Conservation (phyloP, 805 yeast species). For the Yarrowia keelungensis region DNA sequence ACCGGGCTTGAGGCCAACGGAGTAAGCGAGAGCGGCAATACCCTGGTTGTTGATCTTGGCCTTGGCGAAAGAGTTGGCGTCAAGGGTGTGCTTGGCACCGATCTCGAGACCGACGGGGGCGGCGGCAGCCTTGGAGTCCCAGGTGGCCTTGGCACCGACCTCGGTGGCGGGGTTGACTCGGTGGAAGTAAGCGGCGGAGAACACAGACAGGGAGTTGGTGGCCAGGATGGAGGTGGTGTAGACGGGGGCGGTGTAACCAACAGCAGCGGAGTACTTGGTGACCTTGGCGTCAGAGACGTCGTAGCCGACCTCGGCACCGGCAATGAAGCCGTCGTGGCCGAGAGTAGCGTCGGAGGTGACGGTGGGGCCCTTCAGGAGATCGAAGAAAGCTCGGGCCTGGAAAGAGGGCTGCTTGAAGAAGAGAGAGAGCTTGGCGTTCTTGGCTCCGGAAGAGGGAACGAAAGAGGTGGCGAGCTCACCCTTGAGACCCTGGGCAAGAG, state of each 20-base stretch:
- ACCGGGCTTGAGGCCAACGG: conserved; percentile 94
- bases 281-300: conserved; percentile 92
- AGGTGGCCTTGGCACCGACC: conserved; percentile 97
- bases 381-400: conserved; percentile 93
- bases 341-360: conserved; percentile 94
- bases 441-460: conserved; percentile 78
- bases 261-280: conserved; percentile 90
- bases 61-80: conserved; percentile 87
- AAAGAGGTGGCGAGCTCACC: conserved; percentile 87
- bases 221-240: conserved; percentile 87
- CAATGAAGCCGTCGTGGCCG: conserved; percentile 95
- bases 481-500: conserved; percentile 93
- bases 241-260: conserved; percentile 88
- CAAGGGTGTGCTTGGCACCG: conserved; percentile 93
- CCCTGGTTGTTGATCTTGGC: conserved; percentile 98
- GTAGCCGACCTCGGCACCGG: conserved; percentile 97
- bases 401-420: conserved; percentile 91
- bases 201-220: conserved; percentile 83
- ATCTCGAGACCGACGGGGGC: conserved; percentile 89
- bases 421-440: conserved; percentile 88
- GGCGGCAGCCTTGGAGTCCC: conserved; percentile 81
- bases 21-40: conserved; percentile 89
- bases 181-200: conserved; percentile 97
- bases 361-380: conserved; percentile 92
- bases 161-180: conserved; percentile 88